Evolutionary conservation across 495 filamentous ascomycete genomes (phyloP), one percentile per base, ranked within the genome.

Genomic region (Sabuloglossum arenarium): DNA sequence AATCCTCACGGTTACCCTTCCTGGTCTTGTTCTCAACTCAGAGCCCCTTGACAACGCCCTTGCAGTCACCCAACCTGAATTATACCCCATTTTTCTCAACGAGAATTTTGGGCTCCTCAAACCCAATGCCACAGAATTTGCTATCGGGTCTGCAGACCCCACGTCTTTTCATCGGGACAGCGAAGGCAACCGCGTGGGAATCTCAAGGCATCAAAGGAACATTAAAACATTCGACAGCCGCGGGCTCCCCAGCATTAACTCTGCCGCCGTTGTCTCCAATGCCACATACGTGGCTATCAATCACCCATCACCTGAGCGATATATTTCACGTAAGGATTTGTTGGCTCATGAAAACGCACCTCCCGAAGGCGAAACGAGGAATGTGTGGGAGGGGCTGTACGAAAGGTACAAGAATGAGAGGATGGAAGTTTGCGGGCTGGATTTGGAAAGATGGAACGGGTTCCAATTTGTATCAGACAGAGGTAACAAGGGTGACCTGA

Each of bases 21-120:
- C 71, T 3, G 72, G 72, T 9, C 49, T 71, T 21, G 53, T 75
- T n/a, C 59, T 71, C 21, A 67, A 73, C 57, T 56, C 68, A 3
- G 59, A 62, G 19, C 66, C 67, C 6, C 60, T 75, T 14, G 72
- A 74, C 58, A 61, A 66, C 5, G 60, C 72, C 11, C 70, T 75
- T 27, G 70, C 67, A 24, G 28, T 23, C 1, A 30, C 28, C 62
- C 66, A 25, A 27, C 47, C 28, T 11, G 12, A 29, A 1, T 8
- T 27, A 28, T 1, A 30, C 47, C 24, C 47, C 16, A 11, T 51
- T 28, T 27, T 11, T 16, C 28, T 51, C 47, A 30, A 51, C n/a
- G 3, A 16, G 4, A 11, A 30, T 5, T 51, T 51, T 29, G 0
- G n/a, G 2, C 8, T 51, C 47, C 24, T 51, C 16, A 14, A 19